A percentile compares a stretch with the other conserved stretches of the same genome.
phyloP scores from a whole-genome alignment of 169 alveolate genomes.

The Plasmodium malariae region DNA sequence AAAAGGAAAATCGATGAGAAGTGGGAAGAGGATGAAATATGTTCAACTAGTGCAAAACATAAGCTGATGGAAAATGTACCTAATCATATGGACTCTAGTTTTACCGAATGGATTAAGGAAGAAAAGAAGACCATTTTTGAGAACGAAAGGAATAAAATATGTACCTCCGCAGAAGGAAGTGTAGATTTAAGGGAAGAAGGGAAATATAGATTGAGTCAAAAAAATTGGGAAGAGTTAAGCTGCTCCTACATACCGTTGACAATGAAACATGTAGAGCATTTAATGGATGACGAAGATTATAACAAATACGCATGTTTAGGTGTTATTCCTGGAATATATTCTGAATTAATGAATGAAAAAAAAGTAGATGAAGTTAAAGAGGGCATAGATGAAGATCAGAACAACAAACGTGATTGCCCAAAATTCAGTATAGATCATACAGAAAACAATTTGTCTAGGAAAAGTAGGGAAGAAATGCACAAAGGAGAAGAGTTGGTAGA shows the following conservation, averaged over 20 bases:
- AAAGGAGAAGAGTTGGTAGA: not conserved
- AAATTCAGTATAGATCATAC: not conserved
- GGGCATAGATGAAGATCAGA: not conserved
- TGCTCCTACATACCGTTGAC: not conserved
- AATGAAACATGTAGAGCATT: constrained; percentile 3
- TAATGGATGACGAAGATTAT: constrained; percentile 6
- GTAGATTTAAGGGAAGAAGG: not conserved
- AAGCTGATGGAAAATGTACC: too few species aligned
- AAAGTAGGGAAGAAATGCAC: not conserved
- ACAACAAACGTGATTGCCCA: not conserved
- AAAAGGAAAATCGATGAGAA: not conserved
- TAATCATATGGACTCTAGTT: too few species aligned
- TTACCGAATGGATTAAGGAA: too few species aligned
- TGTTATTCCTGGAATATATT: not conserved
- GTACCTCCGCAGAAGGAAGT: not conserved
- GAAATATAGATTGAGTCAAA: not conserved
- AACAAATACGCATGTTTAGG: not conserved
- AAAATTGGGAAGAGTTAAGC: not conserved
- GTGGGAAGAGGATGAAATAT: constrained; percentile 3
- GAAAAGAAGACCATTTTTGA: too few species aligned
- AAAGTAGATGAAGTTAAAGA: not conserved
- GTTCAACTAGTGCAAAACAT: too few species aligned
- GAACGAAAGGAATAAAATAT: not conserved
- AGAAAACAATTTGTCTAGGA: not conserved
- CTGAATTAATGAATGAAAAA: not conserved